Evolutionary conservation across 2,329 filamentous ascomycete species (phyloP), one percentile per base, ranked within the genome.

Genomic region (Colletotrichum somersetense): DNA sequence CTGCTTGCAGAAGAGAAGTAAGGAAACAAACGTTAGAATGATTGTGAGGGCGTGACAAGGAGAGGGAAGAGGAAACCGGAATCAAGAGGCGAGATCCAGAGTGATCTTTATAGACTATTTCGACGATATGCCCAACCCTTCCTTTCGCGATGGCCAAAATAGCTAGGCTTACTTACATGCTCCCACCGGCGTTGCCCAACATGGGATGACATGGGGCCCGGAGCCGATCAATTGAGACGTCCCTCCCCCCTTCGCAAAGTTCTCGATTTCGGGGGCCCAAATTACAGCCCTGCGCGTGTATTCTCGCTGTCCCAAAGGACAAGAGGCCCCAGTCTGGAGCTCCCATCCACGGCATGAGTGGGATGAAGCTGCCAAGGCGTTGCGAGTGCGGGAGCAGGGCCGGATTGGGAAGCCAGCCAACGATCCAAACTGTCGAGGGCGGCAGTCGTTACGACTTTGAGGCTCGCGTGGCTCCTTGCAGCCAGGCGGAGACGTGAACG

Each of bases 311-410:
- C 20, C 11, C 12, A 26, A 59, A 48, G 38, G 57, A n/a, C 30
- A 38, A 12, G 30, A 57, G 33, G 33, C 11, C 53, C 53, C 18
- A n/a, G 42, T 50, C 38, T 52, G 33, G 59, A 52, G 53, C 64
- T 64, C 69, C 55, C 58, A 53, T 55, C 55, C 58, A 46, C 59
- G 59, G 59, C 66, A 72, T 64, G 66, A 59, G 38, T 26, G 46
- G 20, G 70, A 72, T 72, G 70, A 72, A 72, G 70, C 70, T 72
- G 70, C 70, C 70, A 72, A 72, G 70, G 38, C 56, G 70, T 70
- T 72, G 70, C 70, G 55, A 66, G 48, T 72, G 59, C 61, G 40
- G 40, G 46, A 65, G 59, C 61, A 50, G 50, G 46, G 46, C 66
- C 61, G 50, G 40, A 70, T 65, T 33, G 33, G 59, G 66, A 44